These are phyloP conservation scores for Ceratocystis harringtonii DNA, from an alignment of 2,329 filamentous ascomycete genomes.

Conservation along the genomic window DNA sequence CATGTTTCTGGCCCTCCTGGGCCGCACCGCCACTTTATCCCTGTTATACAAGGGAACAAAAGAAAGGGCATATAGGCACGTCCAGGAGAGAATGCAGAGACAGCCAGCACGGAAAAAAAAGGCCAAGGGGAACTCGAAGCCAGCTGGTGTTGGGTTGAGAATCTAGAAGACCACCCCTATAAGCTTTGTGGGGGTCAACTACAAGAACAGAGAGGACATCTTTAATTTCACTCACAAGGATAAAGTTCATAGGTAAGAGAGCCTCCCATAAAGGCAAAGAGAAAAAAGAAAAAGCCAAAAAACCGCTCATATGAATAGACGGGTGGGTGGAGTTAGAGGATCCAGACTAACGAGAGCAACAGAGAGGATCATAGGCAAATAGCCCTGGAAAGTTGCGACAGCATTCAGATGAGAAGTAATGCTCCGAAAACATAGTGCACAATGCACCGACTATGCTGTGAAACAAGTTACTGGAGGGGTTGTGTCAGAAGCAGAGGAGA, in stretches of 20 bases:
- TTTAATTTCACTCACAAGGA: background rate
- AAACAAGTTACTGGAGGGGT: background rate
- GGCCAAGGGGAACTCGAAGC: background rate
- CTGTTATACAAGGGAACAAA: background rate
- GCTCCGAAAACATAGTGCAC: background rate
- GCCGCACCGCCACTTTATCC: slow-evolving; percentile 1
- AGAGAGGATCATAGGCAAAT: background rate
- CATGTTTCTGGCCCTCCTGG: background rate
- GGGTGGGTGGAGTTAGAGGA: background rate
- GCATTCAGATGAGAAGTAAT: background rate
- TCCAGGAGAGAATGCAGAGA: background rate
- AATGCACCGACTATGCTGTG: background rate
- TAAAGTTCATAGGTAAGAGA: background rate
- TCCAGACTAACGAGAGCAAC: background rate
- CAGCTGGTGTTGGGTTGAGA: background rate
- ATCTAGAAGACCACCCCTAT: background rate
- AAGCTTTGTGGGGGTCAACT: background rate
- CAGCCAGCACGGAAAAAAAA: background rate
- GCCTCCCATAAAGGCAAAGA: background rate
- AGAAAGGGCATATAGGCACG: background rate
- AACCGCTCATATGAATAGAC: background rate
- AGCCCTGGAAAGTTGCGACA: background rate
- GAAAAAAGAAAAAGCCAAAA: background rate
- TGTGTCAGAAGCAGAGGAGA: background rate
- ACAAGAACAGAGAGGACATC: background rate